Evolutionary conservation across 331 rosid species (phyloP), one percentile per base, ranked within the genome.

Genomic region (Rhamnella rubrinervis): DNA sequence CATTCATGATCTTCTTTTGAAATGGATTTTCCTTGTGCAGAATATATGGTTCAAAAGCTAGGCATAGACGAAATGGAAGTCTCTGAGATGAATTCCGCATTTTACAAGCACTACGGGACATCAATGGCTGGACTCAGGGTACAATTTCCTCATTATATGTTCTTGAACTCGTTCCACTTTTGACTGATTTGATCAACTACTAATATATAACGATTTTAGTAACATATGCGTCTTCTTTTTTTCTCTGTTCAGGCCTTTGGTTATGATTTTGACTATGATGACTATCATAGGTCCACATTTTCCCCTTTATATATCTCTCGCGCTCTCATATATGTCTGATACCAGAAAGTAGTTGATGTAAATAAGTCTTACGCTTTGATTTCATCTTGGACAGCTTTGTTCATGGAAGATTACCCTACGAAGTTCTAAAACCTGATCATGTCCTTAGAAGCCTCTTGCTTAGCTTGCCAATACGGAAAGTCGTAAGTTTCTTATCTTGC

Each of bases 31-130:
- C 25, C 11, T 18, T 53, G 7, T 53, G 58, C n/a, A 70, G 74
- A 70, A 49, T 59, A 47, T 65, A 59, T 70, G 74, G 74, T 47
- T 70, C 18, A 70, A 47, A 70, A 19, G 44, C 52, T 70, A 58
- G 74, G 59, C 66, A 59, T 70, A 12, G 66, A 46, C 35, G 66
- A 70, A n/a, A 44, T 38, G 6, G 49, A 28, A 15, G 58, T 59
- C 57, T 1, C 31, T 10, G n/a, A 70, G 65, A 41, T 70, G 26
- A 70, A 70, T 59, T 13, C 59, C 16, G 21, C 41, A 5, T 38
- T 71, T 26, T 71, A 71, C 75, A 71, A 52, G 68, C 51, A 71
- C 39, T 71, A 71, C 51, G 75, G 75, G 6, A 71, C 75, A 60
- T 60, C 75, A 61, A 50, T 71, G 53, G 75, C 75, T 6, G 75